These are phyloP conservation scores for Senna siamea DNA, from an alignment of 306 rosid genomes.

Conservation along the genomic window DNA sequence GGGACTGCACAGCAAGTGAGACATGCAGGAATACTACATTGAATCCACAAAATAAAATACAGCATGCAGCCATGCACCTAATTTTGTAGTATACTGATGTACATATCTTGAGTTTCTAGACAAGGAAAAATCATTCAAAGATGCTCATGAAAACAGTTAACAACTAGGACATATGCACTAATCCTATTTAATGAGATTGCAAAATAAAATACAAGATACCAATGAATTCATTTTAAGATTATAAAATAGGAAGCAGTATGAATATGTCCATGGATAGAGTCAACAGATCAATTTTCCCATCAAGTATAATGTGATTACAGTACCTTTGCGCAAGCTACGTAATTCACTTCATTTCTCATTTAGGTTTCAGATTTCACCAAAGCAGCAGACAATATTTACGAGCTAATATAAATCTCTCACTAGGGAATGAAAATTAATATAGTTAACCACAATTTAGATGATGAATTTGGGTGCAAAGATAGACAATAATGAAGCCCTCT, in stretches of 20 bases:
- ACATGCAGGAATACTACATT: background rate
- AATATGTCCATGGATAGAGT: background rate
- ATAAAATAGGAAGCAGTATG: background rate
- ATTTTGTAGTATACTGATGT: background rate
- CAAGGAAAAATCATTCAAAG: background rate
- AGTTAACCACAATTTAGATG: background rate
- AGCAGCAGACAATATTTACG: no score
- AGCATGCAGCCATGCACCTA: background rate
- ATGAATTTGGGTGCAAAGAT: background rate
- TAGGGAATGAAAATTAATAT: no score
- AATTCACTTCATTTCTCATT: background rate
- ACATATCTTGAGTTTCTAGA: background rate
- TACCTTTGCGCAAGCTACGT: background rate
- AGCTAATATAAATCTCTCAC: no score
- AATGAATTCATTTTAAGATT: background rate
- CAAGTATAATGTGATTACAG: background rate
- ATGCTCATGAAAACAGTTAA: background rate
- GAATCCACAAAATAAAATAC: background rate
- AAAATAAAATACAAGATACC: background rate
- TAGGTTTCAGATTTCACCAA: background rate
- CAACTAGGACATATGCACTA: background rate
- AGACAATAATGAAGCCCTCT: constrained; percentile 9
- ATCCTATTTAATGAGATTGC: background rate
- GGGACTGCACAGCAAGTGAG: background rate
- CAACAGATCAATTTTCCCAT: background rate